Conservation (phyloP, 2,329 filamentous ascomycete species). For the Metarhizium rileyi region DNA sequence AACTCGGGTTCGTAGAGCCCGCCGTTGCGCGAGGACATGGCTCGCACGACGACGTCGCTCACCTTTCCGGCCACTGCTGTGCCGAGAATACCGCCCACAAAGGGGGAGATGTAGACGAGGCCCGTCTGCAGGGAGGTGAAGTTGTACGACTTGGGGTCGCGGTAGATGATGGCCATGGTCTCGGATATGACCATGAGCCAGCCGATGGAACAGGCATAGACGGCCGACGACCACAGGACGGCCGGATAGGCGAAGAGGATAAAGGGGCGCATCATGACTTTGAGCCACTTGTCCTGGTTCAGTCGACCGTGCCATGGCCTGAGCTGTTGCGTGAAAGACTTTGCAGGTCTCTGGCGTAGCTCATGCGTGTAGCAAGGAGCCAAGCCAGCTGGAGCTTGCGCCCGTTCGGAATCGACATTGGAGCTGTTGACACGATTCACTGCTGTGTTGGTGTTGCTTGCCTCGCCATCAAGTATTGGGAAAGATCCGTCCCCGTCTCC, state of each 20-base stretch:
- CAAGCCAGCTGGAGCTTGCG: conserved; percentile 26
- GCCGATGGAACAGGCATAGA: conserved; percentile 82
- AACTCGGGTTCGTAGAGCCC: conserved; percentile 95
- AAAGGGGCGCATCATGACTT: conserved; percentile 69
- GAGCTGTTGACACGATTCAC: background rate
- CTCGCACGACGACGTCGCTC: conserved; percentile 74
- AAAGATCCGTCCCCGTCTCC: too few relatives aligned
- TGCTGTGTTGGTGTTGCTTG: background rate
- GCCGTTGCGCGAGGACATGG: conserved; percentile 74
- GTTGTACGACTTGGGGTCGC: conserved; percentile 58
- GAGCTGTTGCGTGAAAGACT: conserved; percentile 66
- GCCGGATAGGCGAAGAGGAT: conserved; percentile 81
- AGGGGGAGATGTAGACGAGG: conserved; percentile 81
- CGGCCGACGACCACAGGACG: conserved; percentile 76
- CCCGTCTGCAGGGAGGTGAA: conserved; percentile 76
- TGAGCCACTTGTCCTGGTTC: conserved; percentile 67
- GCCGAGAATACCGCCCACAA: conserved; percentile 77
- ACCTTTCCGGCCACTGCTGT: conserved; percentile 84
- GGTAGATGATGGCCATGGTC: conserved; percentile 72
- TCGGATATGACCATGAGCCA: conserved; percentile 96
- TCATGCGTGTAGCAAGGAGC: conserved; percentile 55
- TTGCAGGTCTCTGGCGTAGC: conserved; percentile 55
- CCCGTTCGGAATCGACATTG: conserved; percentile 32
- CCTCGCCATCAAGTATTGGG: background rate
- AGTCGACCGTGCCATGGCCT: conserved; percentile 71